These are phyloP conservation scores for Peronospora farinosa DNA, from an alignment of 352 stramenopile species.

Conservation along the genomic window DNA sequence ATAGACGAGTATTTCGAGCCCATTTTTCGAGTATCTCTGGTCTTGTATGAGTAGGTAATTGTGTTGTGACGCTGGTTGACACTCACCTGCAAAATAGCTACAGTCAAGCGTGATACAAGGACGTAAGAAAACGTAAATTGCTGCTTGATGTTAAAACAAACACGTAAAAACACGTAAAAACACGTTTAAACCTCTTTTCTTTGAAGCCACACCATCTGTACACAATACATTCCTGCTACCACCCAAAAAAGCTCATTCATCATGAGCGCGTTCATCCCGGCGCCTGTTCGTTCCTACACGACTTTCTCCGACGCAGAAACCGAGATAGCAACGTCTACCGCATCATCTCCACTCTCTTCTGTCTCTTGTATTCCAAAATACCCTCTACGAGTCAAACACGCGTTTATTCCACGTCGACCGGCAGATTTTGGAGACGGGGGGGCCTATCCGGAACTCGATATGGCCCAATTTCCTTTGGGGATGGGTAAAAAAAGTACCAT, in stretches of 20 bases:
- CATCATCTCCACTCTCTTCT: not conserved
- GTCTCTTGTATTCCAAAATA: conserved; percentile 37
- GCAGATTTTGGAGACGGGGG: conserved; percentile 96
- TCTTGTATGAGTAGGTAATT: conserved; percentile 4
- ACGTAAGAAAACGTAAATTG: too few species aligned
- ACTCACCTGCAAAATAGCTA: conserved; percentile 8
- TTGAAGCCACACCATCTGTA: not conserved
- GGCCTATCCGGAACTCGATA: conserved; percentile 97
- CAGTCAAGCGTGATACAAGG: not conserved
- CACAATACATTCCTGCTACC: not conserved
- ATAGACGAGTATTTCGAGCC: conserved; percentile 29
- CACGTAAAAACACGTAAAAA: too few species aligned
- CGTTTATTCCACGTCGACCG: conserved; percentile 57
- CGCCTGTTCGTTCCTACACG: conserved; percentile 65
- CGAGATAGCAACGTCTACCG: not conserved
- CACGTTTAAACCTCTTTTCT: too few species aligned
- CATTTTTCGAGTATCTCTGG: conserved; percentile 12
- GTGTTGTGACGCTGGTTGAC: conserved; percentile 1
- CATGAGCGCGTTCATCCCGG: conserved; percentile 74
- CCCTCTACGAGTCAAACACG: conserved; percentile 39
- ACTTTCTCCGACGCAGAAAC: conserved; percentile 39
- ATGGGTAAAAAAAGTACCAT: conserved; percentile 87
- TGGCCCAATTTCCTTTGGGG: conserved; percentile 94
- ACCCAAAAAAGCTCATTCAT: not conserved
- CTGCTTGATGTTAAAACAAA: conserved; percentile 7